These are phyloP conservation scores for Botryotinia calthae DNA, from an alignment of 2,329 filamentous ascomycete species.

Conservation along the genomic window DNA sequence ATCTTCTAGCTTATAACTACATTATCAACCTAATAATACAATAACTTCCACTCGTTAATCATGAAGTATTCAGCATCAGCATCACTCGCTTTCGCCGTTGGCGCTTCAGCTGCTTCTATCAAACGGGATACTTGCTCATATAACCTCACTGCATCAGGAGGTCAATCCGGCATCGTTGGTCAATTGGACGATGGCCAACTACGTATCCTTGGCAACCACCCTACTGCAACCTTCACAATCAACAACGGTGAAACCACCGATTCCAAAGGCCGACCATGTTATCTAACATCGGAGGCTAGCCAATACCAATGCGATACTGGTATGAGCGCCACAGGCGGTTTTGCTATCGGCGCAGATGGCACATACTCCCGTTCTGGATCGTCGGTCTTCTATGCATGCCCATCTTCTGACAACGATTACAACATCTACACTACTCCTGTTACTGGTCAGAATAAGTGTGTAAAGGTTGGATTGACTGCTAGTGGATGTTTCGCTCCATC, in stretches of 20 bases:
- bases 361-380: slow-evolving; percentile 49
- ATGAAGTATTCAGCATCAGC: slow-evolving; percentile 13
- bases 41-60: slow-evolving; percentile 2
- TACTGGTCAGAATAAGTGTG: slow-evolving; percentile 47
- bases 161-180: slow-evolving; percentile 52
- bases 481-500: slow-evolving; percentile 40
- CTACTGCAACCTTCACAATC: slow-evolving; percentile 53
- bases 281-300: slow-evolving; percentile 36
- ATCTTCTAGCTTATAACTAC: not conserved
- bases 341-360: slow-evolving; percentile 51
- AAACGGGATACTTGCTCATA: slow-evolving; percentile 48
- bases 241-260: slow-evolving; percentile 55
- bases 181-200: slow-evolving; percentile 62
- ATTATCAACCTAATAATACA: not conserved
- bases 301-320: slow-evolving; percentile 49
- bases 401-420: slow-evolving; percentile 52
- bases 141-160: slow-evolving; percentile 50
- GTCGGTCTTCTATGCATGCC: slow-evolving; percentile 58
- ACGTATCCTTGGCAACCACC: slow-evolving; percentile 51
- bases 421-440: slow-evolving; percentile 52
- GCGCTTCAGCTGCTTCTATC: slow-evolving; percentile 3
- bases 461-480: slow-evolving; percentile 47
- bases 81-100: not conserved
- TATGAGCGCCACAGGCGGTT: slow-evolving; percentile 52
- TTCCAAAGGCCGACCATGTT: slow-evolving; percentile 56